Evolutionary conservation across 2,329 filamentous ascomycete genomes (phyloP).

Genomic region (Rhynchosporium graminicola): DNA sequence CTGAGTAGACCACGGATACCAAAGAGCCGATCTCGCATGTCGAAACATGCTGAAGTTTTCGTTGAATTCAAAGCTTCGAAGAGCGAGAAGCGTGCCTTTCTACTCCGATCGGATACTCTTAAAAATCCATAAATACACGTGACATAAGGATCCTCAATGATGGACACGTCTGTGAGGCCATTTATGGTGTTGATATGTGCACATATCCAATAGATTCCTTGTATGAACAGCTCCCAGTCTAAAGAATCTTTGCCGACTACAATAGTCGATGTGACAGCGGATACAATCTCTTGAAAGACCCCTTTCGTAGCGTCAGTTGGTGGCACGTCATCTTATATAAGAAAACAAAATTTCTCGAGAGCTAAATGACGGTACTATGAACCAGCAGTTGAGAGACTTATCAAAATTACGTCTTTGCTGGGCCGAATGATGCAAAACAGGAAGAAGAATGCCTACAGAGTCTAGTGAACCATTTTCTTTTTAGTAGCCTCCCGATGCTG

Average conservation of each 20-base stretch:
- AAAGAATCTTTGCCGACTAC: constrained; percentile 6
- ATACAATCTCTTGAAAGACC: constrained; percentile 21
- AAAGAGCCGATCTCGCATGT: no score
- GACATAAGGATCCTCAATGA: not conserved
- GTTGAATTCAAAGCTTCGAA: no score
- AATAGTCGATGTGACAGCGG: constrained; percentile 14
- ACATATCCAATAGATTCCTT: constrained; percentile 12
- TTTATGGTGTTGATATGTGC: not conserved
- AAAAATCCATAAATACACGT: not conserved
- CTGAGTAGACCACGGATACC: constrained; percentile 4
- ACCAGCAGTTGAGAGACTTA: no score
- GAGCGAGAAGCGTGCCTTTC: not conserved
- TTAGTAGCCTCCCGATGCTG: constrained; percentile 12
- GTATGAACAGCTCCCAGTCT: constrained; percentile 11
- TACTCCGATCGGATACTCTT: not conserved
- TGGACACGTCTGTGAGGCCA: not conserved
- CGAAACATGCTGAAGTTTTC: no score
- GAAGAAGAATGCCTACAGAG: constrained; percentile 11
- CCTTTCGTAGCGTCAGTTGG: not conserved
- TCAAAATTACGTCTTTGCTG: not conserved
- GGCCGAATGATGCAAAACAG: not conserved
- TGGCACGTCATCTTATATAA: no score
- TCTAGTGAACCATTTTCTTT: constrained; percentile 21
- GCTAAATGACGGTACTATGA: no score
- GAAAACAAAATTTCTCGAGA: no score